phyloP scores from a whole-genome alignment of 2,329 filamentous ascomycete genomes.

The Venturia nashicola region DNA sequence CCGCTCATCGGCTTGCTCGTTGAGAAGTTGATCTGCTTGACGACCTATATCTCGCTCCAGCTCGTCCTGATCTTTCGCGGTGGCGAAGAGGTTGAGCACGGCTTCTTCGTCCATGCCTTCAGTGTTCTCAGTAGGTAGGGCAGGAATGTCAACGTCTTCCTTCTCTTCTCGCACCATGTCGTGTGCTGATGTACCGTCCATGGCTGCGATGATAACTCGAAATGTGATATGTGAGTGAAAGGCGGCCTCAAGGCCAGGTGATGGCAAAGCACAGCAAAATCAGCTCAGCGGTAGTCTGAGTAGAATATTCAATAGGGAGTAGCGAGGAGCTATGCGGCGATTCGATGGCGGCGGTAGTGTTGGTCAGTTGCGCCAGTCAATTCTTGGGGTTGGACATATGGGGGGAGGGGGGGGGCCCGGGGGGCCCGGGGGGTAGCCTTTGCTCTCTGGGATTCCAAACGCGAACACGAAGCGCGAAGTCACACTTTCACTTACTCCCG shows the following conservation, averaged over 20 bases:
- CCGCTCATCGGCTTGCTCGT: constrained; percentile 50
- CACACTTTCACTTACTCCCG: no score
- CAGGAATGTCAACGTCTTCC: not conserved
- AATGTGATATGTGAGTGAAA: not conserved
- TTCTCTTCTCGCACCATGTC: not conserved
- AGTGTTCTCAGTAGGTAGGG: not conserved
- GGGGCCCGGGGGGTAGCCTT: no score
- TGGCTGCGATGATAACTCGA: not conserved
- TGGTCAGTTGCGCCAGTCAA: no score
- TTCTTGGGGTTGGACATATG: no score
- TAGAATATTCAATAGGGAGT: not conserved
- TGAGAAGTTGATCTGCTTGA: constrained; percentile 48
- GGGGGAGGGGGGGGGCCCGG: no score
- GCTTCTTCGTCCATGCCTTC: constrained; percentile 9
- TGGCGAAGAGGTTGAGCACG: constrained; percentile 14
- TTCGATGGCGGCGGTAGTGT: not conserved
- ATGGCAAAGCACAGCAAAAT: not conserved
- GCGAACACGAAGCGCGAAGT: no score
- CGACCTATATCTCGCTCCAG: constrained; percentile 73
- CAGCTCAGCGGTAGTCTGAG: not conserved
- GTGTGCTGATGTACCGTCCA: not conserved
- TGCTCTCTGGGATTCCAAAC: no score
- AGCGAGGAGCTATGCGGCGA: not conserved
- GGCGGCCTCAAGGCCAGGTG: not conserved
- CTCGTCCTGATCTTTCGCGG: constrained; percentile 74